Evolutionary conservation across 257 asterid genomes (phyloP), one percentile per base, ranked within the genome.

Genomic region (Petunia axillaris): DNA sequence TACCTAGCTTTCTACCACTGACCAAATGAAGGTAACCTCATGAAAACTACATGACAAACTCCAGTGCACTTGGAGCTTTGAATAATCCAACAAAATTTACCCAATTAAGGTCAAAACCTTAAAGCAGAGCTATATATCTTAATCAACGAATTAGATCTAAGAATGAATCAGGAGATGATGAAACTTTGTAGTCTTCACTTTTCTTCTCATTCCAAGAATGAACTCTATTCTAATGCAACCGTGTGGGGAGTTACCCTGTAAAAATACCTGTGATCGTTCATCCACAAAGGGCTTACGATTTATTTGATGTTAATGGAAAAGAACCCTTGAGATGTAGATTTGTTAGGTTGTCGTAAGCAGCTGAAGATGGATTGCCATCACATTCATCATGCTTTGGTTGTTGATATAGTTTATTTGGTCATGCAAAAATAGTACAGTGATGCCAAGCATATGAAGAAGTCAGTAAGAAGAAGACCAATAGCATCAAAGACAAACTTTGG

Each of bases 401-500:
- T 15, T 40, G 35, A 40, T 65, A 13, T 43, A 15, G 15, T n/a
- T 58, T 68, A 43, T 43, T 68, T 70, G 76, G 16, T 70, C 76
- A 70, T 70, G 75, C 63, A 46, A 89, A 25, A 81, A 84, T 91
- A 93, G 90, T 89, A 93, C 8, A 92, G 80, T 44, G 98, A 91
- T n/a, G 98, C 92, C 71, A 92, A 43, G 78, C 94, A 87, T 79
- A 90, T 93, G 44, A 91, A 7, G 3, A 89, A 41, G 87, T 93
- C 99, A 0, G 89, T 81, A 5, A 95, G 88, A 77, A 92, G 83
- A 81, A 95, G 97, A 39, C 96, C 97, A 50, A 91, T 93, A 14
- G 90, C 97, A 63, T 95, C 98, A 13, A 95, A 95, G 74, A 95
- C 98, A 85, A 95, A 93, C 84, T 95, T 95, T 43, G 98, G 99